These are phyloP conservation scores for Phytophthora palmivora DNA, from an alignment of 352 stramenopile genomes.

Conservation along the genomic window DNA sequence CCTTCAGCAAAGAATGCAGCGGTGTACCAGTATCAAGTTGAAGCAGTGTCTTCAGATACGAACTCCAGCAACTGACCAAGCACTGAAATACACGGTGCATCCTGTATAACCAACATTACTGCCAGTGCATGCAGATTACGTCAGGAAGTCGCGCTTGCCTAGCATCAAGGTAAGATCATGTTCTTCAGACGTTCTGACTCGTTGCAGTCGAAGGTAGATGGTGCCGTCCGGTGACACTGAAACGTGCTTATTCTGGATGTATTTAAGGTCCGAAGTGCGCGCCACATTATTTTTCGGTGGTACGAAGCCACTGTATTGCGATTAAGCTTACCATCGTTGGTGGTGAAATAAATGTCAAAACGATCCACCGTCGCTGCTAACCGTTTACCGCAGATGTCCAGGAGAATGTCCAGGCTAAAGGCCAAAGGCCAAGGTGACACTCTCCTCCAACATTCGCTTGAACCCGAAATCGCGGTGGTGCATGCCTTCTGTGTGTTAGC, in stretches of 20 bases:
- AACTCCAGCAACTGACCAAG: slow-evolving; percentile 8
- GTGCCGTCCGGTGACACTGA: slow-evolving; percentile 21
- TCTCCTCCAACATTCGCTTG: neutral
- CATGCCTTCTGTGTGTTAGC: no score
- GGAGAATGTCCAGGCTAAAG: neutral
- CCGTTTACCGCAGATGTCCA: neutral
- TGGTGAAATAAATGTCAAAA: neutral
- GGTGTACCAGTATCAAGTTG: no score
- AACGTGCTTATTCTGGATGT: slow-evolving; percentile 32
- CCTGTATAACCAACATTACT: slow-evolving; percentile 22
- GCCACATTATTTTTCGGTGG: neutral
- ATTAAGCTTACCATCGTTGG: neutral
- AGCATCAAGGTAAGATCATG: slow-evolving; percentile 37
- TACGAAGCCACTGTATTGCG: neutral
- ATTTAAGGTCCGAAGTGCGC: slow-evolving; percentile 19
- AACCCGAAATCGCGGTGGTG: no score
- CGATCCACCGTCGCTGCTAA: neutral
- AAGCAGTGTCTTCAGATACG: neutral
- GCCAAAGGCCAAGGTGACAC: neutral
- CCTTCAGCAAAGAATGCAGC: no score
- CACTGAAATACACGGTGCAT: slow-evolving; percentile 1
- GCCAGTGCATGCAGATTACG: slow-evolving; percentile 29
- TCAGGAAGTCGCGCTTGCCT: slow-evolving; percentile 17
- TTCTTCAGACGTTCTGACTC: slow-evolving; percentile 38
- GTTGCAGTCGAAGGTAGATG: slow-evolving; percentile 36